Evolutionary conservation across 345 rosid genomes (phyloP).

Genomic region (Clarkia xantiana): DNA sequence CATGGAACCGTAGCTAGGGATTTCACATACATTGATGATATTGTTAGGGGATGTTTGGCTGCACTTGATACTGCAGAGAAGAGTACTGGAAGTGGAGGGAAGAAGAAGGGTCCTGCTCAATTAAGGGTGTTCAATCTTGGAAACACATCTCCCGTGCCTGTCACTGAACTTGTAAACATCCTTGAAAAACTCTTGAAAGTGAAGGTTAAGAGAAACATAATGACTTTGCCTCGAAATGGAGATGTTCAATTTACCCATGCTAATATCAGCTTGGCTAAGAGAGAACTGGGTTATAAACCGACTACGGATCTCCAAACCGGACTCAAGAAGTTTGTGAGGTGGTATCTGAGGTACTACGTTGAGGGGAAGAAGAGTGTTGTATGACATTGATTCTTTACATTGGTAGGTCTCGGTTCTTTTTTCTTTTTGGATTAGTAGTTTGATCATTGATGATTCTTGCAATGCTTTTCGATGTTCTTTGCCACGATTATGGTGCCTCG

Average conservation of each 20-base stretch:
- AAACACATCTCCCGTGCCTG: constrained; percentile 78
- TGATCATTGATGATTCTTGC: too few species aligned
- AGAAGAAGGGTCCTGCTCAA: constrained; percentile 64
- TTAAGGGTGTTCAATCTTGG: constrained; percentile 76
- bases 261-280: constrained; percentile 10
- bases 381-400: too few species aligned
- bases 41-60: too few species aligned
- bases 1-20: too few species aligned
- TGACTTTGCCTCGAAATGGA: constrained; percentile 77
- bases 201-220: constrained; percentile 55
- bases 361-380: too few species aligned
- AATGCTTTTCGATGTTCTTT: too few species aligned
- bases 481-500: too few species aligned
- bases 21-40: constrained; percentile 2
- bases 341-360: too few species aligned
- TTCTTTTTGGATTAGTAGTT: too few species aligned
- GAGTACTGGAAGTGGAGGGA: constrained; percentile 83
- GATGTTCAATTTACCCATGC: constrained; percentile 45
- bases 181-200: constrained; percentile 64
- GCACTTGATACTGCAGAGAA: constrained; percentile 13
- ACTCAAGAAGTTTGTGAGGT: too few species aligned
- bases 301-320: constrained; percentile 54
- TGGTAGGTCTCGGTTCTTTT: too few species aligned
- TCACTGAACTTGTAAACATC: constrained; percentile 53
- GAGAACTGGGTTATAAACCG: constrained; percentile 63